Evolutionary conservation across 768 basidiomycete species (phyloP).

Genomic region (Leccinum variicolor): DNA sequence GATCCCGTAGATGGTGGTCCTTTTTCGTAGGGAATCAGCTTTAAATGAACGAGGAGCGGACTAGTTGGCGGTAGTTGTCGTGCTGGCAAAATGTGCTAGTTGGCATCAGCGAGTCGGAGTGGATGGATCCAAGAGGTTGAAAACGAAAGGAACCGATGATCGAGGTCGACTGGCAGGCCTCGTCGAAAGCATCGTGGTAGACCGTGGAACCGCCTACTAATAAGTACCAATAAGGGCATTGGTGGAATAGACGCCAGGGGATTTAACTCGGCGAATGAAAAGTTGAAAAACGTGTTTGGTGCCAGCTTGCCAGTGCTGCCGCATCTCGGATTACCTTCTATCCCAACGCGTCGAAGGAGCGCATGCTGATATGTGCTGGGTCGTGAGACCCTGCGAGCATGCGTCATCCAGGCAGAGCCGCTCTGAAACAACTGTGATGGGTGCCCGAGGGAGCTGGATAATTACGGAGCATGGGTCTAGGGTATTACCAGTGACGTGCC

Average conservation of each 20-base stretch:
- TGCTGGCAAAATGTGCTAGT: not conserved
- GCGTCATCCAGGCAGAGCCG: slow-evolving; percentile 2
- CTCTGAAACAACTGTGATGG: not conserved
- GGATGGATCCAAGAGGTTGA: not conserved
- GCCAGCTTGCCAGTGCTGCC: not conserved
- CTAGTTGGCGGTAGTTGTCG: not conserved
- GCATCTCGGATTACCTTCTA: not conserved
- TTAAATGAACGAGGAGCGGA: not conserved
- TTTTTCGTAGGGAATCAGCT: not conserved
- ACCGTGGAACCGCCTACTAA: not conserved
- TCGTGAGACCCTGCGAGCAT: slow-evolving; percentile 14
- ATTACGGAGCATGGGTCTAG: slow-evolving; percentile 2
- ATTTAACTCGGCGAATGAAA: not conserved
- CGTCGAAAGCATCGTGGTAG: slow-evolving; percentile 1
- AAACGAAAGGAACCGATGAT: not conserved
- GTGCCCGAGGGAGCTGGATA: slow-evolving; percentile 1
- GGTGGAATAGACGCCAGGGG: not conserved
- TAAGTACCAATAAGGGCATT: slow-evolving; percentile 2
- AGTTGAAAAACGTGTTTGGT: slow-evolving; percentile 8
- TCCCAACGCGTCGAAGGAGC: slow-evolving; percentile 1
- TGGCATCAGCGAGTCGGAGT: not conserved
- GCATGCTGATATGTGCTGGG: not conserved
- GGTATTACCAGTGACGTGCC: slow-evolving; percentile 1
- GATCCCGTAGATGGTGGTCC: not conserved
- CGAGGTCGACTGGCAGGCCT: not conserved